Percentiles rank a stretch among this genome's conserved stretches.
phyloP scores from a whole-genome alignment of 306 rosid genomes.

The Prunus dulcis region DNA sequence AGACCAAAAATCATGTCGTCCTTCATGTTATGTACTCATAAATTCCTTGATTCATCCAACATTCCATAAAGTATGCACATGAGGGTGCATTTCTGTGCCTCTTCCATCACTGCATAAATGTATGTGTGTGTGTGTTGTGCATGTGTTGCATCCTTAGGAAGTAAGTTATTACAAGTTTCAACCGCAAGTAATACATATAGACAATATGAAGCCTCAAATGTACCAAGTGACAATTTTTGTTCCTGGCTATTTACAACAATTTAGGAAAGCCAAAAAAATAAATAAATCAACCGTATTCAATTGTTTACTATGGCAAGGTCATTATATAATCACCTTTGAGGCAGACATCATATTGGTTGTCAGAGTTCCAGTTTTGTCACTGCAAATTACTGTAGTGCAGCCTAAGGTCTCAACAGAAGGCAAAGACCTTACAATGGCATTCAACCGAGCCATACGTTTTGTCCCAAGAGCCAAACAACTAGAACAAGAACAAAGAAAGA shows the following conservation, averaged over 20 bases:
- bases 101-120: not conserved
- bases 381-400: conserved; percentile 97
- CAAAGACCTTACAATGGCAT: conserved; percentile 90
- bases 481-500: conserved; percentile 14
- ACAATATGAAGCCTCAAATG: not conserved
- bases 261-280: not conserved
- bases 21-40: not conserved
- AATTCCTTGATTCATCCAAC: not conserved
- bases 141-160: not conserved
- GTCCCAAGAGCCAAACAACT: conserved; percentile 99
- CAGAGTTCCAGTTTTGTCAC: conserved; percentile 97
- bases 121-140: not conserved
- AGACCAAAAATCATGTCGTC: not conserved
- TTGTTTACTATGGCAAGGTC: conserved; percentile 4
- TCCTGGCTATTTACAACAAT: not conserved
- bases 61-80: not conserved
- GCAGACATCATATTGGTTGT: conserved; percentile 99
- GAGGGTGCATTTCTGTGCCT: not conserved
- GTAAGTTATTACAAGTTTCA: not conserved
- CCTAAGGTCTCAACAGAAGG: conserved; percentile 98
- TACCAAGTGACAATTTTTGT: not conserved
- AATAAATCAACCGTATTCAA: not conserved
- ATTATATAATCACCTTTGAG: conserved; percentile 56
- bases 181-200: not conserved
- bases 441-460: conserved; percentile 93